Percentiles rank a stretch among this genome's conserved stretches.
phyloP scores from a whole-genome alignment of 495 filamentous ascomycete species.

The Penicillium steckii region DNA sequence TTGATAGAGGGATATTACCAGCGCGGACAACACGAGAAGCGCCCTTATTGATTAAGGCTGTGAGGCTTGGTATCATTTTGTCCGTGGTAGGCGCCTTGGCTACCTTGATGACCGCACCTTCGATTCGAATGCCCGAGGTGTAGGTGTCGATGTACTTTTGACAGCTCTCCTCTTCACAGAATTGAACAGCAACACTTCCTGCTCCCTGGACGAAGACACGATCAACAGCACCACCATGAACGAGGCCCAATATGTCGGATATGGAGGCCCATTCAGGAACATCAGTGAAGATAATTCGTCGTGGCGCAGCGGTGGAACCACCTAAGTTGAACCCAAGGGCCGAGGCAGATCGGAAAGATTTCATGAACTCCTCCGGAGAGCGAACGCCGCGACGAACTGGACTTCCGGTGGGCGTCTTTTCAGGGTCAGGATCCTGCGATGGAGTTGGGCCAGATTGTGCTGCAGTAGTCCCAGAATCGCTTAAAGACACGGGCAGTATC shows the following conservation, averaged over 20 bases:
- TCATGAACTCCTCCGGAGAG: neutral
- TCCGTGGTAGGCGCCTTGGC: neutral
- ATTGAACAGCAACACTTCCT: neutral
- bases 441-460: neutral
- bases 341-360: neutral
- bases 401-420: neutral
- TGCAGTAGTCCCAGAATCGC: neutral
- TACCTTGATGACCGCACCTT: neutral
- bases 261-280: slow-evolving; percentile 30
- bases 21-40: neutral
- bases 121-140: neutral
- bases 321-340: neutral
- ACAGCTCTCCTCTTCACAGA: slow-evolving; percentile 4
- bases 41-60: neutral
- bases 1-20: neutral
- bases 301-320: neutral
- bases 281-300: slow-evolving; percentile 35
- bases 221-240: slow-evolving; percentile 47
- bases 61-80: neutral
- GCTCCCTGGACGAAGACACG: slow-evolving; percentile 6
- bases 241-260: slow-evolving; percentile 37
- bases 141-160: slow-evolving; percentile 1
- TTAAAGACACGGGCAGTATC: too few species aligned
- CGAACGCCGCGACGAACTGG: neutral
- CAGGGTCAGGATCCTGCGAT: neutral